These are phyloP conservation scores for Juglanconis sp. DNA, from an alignment of 2,329 filamentous ascomycete species.

Conservation along the genomic window DNA sequence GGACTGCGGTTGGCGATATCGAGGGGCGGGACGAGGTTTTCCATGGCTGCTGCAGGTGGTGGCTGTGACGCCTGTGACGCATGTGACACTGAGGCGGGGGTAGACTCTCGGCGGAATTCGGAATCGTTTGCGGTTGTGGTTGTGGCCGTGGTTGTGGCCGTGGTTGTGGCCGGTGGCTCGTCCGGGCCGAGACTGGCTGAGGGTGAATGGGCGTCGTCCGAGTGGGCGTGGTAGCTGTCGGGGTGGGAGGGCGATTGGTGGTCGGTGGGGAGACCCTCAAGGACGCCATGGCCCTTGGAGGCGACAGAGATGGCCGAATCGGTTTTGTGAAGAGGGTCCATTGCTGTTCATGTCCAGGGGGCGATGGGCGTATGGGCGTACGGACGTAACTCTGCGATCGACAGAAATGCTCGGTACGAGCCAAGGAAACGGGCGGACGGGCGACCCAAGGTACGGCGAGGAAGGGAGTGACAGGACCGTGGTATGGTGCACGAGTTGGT, in stretches of 20 bases:
- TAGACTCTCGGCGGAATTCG: neutral
- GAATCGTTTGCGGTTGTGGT: neutral
- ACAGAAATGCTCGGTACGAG: neutral
- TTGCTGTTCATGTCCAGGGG: constrained; percentile 1
- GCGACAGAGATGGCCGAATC: constrained; percentile 20
- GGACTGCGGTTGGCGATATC: neutral
- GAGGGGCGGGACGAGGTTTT: constrained; percentile 4
- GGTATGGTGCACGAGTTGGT: neutral
- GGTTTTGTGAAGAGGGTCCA: constrained; percentile 18
- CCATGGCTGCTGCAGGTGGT: neutral
- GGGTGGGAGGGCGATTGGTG: neutral
- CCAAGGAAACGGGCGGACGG: neutral
- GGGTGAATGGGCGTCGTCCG: neutral
- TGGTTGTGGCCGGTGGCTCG: neutral
- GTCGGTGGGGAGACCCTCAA: neutral
- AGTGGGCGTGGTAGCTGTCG: neutral
- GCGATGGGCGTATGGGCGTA: neutral
- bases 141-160: too few relatives aligned
- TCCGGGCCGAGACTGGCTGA: neutral
- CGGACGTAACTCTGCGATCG: neutral
- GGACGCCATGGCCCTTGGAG: constrained; percentile 8
- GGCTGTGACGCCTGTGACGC: neutral
- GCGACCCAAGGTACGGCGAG: neutral
- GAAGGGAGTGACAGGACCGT: neutral
- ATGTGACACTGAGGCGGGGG: neutral